Percentiles rank a stretch among this genome's conserved stretches.
phyloP scores from a whole-genome alignment of 257 asterid genomes.

The Echites panduratus region DNA sequence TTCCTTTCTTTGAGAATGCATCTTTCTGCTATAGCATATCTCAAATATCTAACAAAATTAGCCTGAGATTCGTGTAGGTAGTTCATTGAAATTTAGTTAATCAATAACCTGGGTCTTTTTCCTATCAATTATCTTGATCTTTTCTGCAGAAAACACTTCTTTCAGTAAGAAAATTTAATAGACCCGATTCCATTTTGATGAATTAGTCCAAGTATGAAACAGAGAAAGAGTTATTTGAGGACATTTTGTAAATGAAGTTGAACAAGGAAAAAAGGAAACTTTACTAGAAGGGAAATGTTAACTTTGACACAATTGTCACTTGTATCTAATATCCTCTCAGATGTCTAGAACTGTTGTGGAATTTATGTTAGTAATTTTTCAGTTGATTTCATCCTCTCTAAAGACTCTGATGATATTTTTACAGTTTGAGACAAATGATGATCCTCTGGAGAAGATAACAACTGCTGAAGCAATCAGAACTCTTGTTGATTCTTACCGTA shows the following conservation, averaged over 20 bases:
- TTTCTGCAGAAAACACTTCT: too few relatives aligned
- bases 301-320: not conserved
- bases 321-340: not conserved
- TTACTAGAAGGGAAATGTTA: too few relatives aligned
- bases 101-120: not conserved
- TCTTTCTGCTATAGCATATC: too few relatives aligned
- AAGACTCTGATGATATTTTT: not conserved
- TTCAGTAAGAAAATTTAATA: too few relatives aligned
- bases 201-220: not conserved
- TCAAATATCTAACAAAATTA: too few relatives aligned
- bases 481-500: slow-evolving; percentile 53
- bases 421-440: slow-evolving; percentile 82
- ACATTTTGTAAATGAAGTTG: not conserved
- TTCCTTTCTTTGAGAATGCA: not conserved
- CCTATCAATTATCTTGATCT: not conserved
- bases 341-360: not conserved
- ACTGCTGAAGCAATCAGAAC: slow-evolving; percentile 81
- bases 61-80: not conserved
- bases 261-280: too few relatives aligned
- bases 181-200: not conserved
- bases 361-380: not conserved
- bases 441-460: slow-evolving; percentile 85
- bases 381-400: not conserved
- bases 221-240: not conserved
- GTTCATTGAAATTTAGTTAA: not conserved